Percentiles rank a stretch among this genome's conserved stretches.
Conservation (phyloP, 305 asterid species). For the Fraxinus paxiana region DNA sequence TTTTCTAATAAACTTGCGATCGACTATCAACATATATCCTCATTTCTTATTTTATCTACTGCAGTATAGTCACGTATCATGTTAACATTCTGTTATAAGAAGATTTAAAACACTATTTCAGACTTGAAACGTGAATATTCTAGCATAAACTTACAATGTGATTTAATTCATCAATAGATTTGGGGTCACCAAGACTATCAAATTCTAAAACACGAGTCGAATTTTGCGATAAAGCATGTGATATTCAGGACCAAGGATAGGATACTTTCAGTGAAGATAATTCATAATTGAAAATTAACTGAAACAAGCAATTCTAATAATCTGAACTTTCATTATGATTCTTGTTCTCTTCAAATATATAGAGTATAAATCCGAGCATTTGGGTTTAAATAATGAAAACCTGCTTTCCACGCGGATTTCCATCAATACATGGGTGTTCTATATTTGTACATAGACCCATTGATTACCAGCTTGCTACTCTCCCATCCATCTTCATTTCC, state of each 20-base stretch:
- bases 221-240: not conserved
- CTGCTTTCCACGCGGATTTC: not conserved
- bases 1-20: not conserved
- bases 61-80: not conserved
- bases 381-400: not conserved
- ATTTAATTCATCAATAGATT: not conserved
- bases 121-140: not conserved
- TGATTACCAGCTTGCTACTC: slow-evolving; percentile 1
- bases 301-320: not conserved
- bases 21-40: not conserved
- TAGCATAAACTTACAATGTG: not conserved
- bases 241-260: not conserved
- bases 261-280: not conserved
- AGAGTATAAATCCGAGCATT: not conserved
- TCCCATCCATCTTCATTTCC: not conserved
- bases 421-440: slow-evolving; percentile 6
- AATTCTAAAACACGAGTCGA: not conserved
- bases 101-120: not conserved
- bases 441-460: slow-evolving; percentile 12
- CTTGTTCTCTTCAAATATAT: not conserved
- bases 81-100: not conserved
- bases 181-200: not conserved
- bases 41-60: not conserved
- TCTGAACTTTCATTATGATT: not conserved
- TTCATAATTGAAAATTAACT: not conserved